Evolutionary conservation across 495 filamentous ascomycete genomes (phyloP), one percentile per base, ranked within the genome.

Genomic region (Diplogelasinospora grovesii): DNA sequence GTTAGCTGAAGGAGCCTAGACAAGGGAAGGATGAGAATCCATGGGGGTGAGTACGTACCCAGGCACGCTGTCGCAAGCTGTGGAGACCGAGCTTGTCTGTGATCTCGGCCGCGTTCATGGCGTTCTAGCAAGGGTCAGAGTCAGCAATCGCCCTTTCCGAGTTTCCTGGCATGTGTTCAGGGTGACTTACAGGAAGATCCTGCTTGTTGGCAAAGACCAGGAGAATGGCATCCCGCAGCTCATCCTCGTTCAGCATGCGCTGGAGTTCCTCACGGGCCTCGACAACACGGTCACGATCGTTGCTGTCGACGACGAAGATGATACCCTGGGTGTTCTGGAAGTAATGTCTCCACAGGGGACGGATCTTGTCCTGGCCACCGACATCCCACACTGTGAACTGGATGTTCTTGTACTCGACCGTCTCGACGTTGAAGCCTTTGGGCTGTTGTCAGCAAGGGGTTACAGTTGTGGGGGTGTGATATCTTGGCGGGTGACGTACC

Each of bases 311-410:
- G 48, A 99, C 92, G 78, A 99, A 99, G 73, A 99, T 99, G 74
- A 99, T 97, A 68, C 92, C 92, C 73, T 99, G 92, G 50, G 92
- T 99, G 74, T 99, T 99, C 76, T 99, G 92, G 85, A 95, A 99
- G 70, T 99, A 99, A 75, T 99, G 92, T 73, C 92, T 84, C 92
- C 92, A 99, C 60, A 99, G 74, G 60, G 92, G 92, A 66, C 92
- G 82, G 67, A 99, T 99, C 85, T 99, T 99, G 77, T 99, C 92
- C 77, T 99, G 92, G 63, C 92, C 92, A 76, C 92, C 92, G 61
- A 99, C 92, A 80, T 99, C 92, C 92, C 92, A 99, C 66, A 99
- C 92, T 64, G 92, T 99, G 75, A 99, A 99, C 65, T 95, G 89
- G 66, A 99, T 96, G 79, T 99, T 97, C 81, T 95, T 95, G 76